Conservation (phyloP, 1,139 yeast genomes). For the Hyphopichia wangnamkhiaoensis region DNA sequence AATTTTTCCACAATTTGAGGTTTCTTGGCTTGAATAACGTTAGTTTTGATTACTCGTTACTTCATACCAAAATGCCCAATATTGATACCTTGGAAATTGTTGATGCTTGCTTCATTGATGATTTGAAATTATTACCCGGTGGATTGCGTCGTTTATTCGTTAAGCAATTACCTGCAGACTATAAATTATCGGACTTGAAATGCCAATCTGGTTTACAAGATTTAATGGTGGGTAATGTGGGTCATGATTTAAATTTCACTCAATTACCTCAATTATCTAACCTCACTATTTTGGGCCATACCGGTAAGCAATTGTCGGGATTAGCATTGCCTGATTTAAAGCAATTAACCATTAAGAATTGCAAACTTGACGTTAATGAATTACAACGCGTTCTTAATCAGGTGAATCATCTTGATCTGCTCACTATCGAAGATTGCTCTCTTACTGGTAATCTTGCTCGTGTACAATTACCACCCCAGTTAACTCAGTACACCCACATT, state of each 20-base stretch:
- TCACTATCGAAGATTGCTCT: no score
- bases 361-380: neutral
- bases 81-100: conserved; percentile 3
- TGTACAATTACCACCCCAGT: no score
- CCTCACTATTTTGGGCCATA: neutral
- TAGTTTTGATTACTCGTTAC: neutral
- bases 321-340: neutral
- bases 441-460: no score
- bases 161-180: no score
- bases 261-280: neutral
- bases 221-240: no score
- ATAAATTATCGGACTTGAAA: no score
- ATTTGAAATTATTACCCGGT: neutral
- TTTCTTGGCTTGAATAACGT: conserved; percentile 2
- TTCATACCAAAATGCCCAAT: neutral
- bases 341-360: neutral
- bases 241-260: neutral
- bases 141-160: neutral
- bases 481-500: no score
- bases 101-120: neutral
- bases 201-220: no score
- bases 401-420: no score
- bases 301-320: neutral
- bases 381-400: neutral
- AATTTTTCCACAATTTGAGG: neutral